Percentiles rank a stretch among this genome's conserved stretches.
These are phyloP conservation scores for Wickerhamiella hasegawae DNA, from an alignment of 805 yeast genomes.

Conservation along the genomic window DNA sequence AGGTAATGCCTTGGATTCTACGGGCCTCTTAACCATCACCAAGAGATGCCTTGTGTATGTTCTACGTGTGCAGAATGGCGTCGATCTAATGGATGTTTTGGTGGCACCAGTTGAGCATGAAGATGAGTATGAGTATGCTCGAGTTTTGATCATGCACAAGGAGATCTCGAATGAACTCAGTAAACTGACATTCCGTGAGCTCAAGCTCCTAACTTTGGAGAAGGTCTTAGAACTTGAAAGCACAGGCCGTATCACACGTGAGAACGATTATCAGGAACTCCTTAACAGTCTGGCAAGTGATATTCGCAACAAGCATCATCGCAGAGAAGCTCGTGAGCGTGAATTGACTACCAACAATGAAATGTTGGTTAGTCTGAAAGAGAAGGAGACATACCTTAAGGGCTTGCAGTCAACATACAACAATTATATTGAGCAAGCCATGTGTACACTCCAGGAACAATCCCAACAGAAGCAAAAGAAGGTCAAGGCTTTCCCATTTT, in stretches of 20 bases:
- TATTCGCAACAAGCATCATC: conserved; percentile 40
- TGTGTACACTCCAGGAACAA: conserved; percentile 32
- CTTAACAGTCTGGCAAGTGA: conserved; percentile 75
- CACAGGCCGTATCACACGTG: conserved; percentile 45
- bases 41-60: conserved; percentile 72
- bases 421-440: conserved; percentile 33
- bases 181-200: conserved; percentile 41
- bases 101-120: conserved; percentile 47
- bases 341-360: conserved; percentile 31
- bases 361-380: conserved; percentile 30
- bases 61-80: conserved; percentile 61
- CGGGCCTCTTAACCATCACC: conserved; percentile 51
- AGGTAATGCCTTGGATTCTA: conserved; percentile 18
- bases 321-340: conserved; percentile 30
- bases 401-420: conserved; percentile 28
- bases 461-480: conserved; percentile 17
- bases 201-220: conserved; percentile 63
- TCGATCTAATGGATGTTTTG: conserved; percentile 50
- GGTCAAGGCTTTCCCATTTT: conserved; percentile 28
- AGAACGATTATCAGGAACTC: conserved; percentile 59
- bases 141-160: conserved; percentile 11
- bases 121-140: conserved; percentile 36
- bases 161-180: conserved; percentile 16
- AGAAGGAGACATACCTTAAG: conserved; percentile 30
- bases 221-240: conserved; percentile 61